A percentile compares a stretch with the other conserved stretches of the same genome.
Conservation (phyloP, 148 eudicot genomes). For the Rhododendron simsii region DNA sequence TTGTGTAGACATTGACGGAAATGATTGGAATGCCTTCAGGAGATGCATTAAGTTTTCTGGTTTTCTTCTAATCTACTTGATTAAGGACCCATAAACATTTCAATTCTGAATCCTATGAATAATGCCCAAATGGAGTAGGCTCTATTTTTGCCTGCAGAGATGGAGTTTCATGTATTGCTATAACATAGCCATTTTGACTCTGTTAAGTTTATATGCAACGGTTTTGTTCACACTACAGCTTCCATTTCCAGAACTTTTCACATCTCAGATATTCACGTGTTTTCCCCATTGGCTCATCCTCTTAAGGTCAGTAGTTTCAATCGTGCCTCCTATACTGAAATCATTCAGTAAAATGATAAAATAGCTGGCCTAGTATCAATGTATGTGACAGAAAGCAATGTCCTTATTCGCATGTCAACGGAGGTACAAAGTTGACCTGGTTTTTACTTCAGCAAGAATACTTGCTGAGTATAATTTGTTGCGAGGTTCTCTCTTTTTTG, state of each 20-base stretch:
- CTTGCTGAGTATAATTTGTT: not conserved
- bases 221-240: not conserved
- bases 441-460: not conserved
- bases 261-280: not conserved
- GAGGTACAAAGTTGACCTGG: not conserved
- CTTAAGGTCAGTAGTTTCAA: constrained; percentile 2
- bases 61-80: not conserved
- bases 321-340: constrained; percentile 1
- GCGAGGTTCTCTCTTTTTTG: not conserved
- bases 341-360: not conserved
- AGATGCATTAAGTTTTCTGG: not conserved
- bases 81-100: not conserved
- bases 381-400: not conserved
- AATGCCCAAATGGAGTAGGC: not conserved
- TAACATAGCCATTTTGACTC: not conserved
- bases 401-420: not conserved
- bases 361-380: not conserved
- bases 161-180: not conserved
- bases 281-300: not conserved
- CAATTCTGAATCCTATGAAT: not conserved
- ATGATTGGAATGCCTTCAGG: not conserved
- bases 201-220: not conserved
- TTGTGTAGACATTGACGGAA: not conserved
- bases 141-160: not conserved
- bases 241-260: not conserved